These are phyloP conservation scores for Ophiostoma himal-ulmi DNA, from an alignment of 2,329 filamentous ascomycete genomes.

Conservation along the genomic window DNA sequence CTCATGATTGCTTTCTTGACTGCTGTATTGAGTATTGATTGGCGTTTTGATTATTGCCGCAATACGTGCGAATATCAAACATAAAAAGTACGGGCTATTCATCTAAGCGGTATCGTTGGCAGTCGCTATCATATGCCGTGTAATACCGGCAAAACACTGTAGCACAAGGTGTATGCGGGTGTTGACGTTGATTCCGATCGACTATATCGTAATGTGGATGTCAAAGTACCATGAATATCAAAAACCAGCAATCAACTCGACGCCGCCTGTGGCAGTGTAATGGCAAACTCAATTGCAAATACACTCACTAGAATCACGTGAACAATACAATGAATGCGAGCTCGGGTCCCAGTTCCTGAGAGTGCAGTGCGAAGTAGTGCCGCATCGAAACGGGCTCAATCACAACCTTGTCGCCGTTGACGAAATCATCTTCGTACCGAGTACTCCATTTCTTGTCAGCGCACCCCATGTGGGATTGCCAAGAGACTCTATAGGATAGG, in stretches of 20 bases:
- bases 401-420: slow-evolving; percentile 11
- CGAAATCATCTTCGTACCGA: background rate
- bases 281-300: background rate
- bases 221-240: background rate
- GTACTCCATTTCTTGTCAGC: background rate
- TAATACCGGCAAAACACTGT: background rate
- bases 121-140: background rate
- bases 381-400: background rate
- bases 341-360: background rate
- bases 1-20: no score
- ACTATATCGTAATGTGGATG: background rate
- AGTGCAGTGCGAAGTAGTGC: background rate
- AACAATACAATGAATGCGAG: background rate
- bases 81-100: background rate
- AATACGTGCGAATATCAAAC: background rate
- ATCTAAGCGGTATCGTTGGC: background rate
- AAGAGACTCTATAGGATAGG: background rate
- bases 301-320: background rate
- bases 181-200: background rate
- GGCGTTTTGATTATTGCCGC: background rate
- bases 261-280: background rate
- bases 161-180: background rate
- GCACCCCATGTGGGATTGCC: background rate
- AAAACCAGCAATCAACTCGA: background rate
- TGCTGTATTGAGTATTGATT: no score